These are phyloP conservation scores for Brettanomyces anomalus DNA, from an alignment of 805 yeast species.

Conservation along the genomic window DNA sequence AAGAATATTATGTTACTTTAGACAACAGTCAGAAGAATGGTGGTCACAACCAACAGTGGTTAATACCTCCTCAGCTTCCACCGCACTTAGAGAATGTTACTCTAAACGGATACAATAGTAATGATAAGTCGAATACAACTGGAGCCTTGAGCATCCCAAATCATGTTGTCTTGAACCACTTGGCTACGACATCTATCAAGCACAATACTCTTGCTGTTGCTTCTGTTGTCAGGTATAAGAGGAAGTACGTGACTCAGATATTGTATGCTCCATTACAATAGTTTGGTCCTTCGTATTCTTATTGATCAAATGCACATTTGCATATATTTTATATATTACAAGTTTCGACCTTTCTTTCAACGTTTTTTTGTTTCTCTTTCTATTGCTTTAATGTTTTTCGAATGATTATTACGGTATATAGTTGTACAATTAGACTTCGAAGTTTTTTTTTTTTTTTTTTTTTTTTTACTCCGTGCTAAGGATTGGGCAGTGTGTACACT, in stretches of 20 bases:
- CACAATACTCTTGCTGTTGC: slow-evolving; percentile 94
- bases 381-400: background rate
- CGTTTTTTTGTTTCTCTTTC: background rate
- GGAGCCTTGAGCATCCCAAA: slow-evolving; percentile 92
- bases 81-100: slow-evolving; percentile 95
- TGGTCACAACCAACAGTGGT: slow-evolving; percentile 44
- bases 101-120: slow-evolving; percentile 56
- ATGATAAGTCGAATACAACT: slow-evolving; percentile 69
- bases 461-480: too few relatives aligned
- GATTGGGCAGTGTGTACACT: too few relatives aligned
- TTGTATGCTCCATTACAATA: slow-evolving; percentile 62
- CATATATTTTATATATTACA: background rate
- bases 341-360: background rate
- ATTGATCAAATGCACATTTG: background rate
- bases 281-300: too few relatives aligned
- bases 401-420: background rate
- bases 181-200: slow-evolving; percentile 92
- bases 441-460: too few relatives aligned
- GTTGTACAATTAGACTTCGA: too few relatives aligned
- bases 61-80: slow-evolving; percentile 94
- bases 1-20: slow-evolving; percentile 68
- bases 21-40: slow-evolving; percentile 51
- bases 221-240: slow-evolving; percentile 76
- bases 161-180: slow-evolving; percentile 87
- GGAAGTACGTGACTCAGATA: slow-evolving; percentile 86